Percentiles rank a stretch among this genome's conserved stretches.
These are phyloP conservation scores for Neophaeococcomyces aloes DNA, from an alignment of 2,329 filamentous ascomycete genomes.

Conservation along the genomic window DNA sequence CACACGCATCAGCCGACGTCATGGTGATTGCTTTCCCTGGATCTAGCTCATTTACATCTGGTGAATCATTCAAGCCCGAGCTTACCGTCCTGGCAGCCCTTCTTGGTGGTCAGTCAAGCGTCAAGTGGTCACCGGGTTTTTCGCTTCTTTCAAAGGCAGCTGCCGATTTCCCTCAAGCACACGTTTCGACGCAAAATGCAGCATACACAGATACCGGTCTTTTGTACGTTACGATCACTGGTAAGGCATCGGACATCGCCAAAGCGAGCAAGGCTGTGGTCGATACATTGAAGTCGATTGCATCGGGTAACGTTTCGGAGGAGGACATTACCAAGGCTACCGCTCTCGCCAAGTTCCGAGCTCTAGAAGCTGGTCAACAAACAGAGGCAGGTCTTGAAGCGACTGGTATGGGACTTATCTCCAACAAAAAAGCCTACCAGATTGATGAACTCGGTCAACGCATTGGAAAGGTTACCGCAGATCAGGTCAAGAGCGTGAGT, in stretches of 20 bases:
- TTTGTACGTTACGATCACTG: slow-evolving; percentile 69
- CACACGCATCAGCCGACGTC: slow-evolving; percentile 66
- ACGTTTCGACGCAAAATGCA: slow-evolving; percentile 63
- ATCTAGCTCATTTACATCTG: slow-evolving; percentile 59
- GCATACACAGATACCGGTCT: slow-evolving; percentile 93
- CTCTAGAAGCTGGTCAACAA: slow-evolving; percentile 70
- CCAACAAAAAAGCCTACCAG: slow-evolving; percentile 72
- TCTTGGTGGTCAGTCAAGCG: slow-evolving; percentile 76
- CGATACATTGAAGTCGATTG: slow-evolving; percentile 70
- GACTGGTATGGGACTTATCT: slow-evolving; percentile 73
- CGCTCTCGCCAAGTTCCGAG: slow-evolving; percentile 85
- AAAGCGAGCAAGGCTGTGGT: slow-evolving; percentile 66
- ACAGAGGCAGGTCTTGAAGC: slow-evolving; percentile 67
- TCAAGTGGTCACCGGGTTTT: slow-evolving; percentile 95
- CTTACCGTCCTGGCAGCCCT: slow-evolving; percentile 76
- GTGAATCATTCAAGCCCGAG: slow-evolving; percentile 75
- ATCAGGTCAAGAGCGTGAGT: slow-evolving; percentile 77
- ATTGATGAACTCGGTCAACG: slow-evolving; percentile 67
- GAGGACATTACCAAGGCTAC: slow-evolving; percentile 88
- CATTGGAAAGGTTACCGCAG: slow-evolving; percentile 69
- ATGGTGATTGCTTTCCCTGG: slow-evolving; percentile 88
- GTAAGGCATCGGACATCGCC: slow-evolving; percentile 61
- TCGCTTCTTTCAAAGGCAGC: slow-evolving; percentile 75
- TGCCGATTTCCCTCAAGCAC: slow-evolving; percentile 54
- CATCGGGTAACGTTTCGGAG: slow-evolving; percentile 61